These are phyloP conservation scores for Phaseolus lunatus DNA, from an alignment of 306 rosid species.

Conservation along the genomic window DNA sequence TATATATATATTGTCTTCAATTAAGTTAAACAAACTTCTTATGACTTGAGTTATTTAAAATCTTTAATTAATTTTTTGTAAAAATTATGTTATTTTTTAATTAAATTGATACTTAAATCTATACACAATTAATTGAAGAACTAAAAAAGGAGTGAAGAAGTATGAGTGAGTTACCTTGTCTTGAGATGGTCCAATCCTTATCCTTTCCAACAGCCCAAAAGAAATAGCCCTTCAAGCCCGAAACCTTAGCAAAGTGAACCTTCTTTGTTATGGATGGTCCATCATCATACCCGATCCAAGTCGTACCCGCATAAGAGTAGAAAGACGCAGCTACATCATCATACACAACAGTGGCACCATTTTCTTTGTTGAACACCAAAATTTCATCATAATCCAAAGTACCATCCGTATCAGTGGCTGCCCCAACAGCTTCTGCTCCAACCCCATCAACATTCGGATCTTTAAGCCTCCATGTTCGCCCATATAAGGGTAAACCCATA, in stretches of 20 bases:
- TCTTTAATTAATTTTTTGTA: no score
- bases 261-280: constrained; percentile 52
- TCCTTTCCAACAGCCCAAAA: constrained; percentile 86
- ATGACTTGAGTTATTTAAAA: no score
- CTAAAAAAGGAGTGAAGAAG: no score
- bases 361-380: constrained; percentile 51
- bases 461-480: constrained; percentile 67
- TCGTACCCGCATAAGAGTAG: constrained; percentile 61
- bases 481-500: constrained; percentile 77
- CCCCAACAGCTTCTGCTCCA: constrained; percentile 61
- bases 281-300: constrained; percentile 88
- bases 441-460: constrained; percentile 53
- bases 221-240: constrained; percentile 78
- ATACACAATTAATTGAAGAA: no score
- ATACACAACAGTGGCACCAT: constrained; percentile 51
- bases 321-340: constrained; percentile 60
- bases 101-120: no score
- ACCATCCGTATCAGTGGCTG: constrained; percentile 60
- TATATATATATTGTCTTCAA: no score
- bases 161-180: constrained; percentile 56
- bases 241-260: constrained; percentile 56
- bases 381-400: constrained; percentile 56
- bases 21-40: no score
- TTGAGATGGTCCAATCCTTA: constrained; percentile 68
- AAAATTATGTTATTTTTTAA: no score